Evolutionary conservation across 2,329 filamentous ascomycete species (phyloP), one percentile per base, ranked within the genome.

Genomic region (Coleophoma cylindrospora): DNA sequence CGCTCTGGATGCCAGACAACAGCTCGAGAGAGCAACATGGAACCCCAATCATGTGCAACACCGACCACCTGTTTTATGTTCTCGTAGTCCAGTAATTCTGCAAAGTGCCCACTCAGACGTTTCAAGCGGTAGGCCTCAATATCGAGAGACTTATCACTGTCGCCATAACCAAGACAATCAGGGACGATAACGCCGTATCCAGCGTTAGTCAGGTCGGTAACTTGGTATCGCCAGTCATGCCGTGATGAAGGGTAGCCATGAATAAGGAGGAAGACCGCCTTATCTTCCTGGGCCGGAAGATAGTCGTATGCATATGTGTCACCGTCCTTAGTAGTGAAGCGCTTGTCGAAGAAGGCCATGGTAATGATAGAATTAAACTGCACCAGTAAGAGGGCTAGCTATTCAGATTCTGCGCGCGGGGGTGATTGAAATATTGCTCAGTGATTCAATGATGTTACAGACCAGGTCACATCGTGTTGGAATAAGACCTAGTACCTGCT

Each of bases 201-300:
- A 2, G 52, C 34, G 0, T 59, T 13, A 21, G 41, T 34, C 53
- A 64, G 61, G 45, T 60, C 54, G 17, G 44, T 21, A n/a, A 61
- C 55, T 43, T 61, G 54, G 19, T 40, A 22, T 13, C 53, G 51
- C 54, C 73, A 78, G 61, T 77, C 74, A 34, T 66, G 61, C 12
- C 66, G 63, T 34, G 70, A 71, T 4, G 72, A 74, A 27, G 74
- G 74, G 45, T 75, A 74, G 34, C 75, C 74, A 53, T 77, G 75
- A 12, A 77, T 64, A 49, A 78, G 65, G 13, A 79, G 61, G 4
- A 77, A 62, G 54, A 11, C 60, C 45, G 17, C 7, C 36, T 13
- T 38, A 14, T 38, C 36, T 4, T 38, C 36, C 13, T 4, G 6
- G 7, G 36, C 14, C 1, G 36, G 36, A 17, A 17, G 15, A 17